phyloP scores from a whole-genome alignment of 2,329 filamentous ascomycete species.

The Neonectria hederae region DNA sequence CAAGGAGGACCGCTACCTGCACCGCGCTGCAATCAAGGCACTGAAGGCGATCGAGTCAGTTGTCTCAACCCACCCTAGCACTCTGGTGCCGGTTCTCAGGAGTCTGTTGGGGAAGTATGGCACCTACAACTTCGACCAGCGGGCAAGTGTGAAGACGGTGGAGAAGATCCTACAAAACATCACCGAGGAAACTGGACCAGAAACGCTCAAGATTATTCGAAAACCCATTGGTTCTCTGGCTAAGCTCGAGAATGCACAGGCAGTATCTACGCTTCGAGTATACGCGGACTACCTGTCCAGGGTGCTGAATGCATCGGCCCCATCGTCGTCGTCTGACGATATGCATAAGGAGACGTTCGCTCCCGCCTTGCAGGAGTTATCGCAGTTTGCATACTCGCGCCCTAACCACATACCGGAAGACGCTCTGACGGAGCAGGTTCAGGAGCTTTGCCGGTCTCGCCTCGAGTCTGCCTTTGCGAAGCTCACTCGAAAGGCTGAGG shows the following conservation, averaged over 20 bases:
- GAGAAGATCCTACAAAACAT: constrained; percentile 75
- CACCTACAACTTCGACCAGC: constrained; percentile 82
- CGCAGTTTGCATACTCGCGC: constrained; percentile 64
- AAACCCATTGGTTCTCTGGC: constrained; percentile 50
- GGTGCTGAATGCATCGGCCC: constrained; percentile 53
- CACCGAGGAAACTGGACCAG: constrained; percentile 64
- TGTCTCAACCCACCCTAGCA: constrained; percentile 67
- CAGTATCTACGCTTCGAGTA: constrained; percentile 53
- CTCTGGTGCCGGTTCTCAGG: constrained; percentile 69
- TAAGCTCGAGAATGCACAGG: constrained; percentile 41
- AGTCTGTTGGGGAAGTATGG: constrained; percentile 77
- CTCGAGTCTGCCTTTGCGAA: constrained; percentile 68
- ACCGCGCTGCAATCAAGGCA: constrained; percentile 80
- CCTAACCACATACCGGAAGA: constrained; percentile 53
- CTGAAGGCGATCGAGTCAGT: constrained; percentile 75
- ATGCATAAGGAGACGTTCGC: constrained; percentile 46
- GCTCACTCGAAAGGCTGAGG: constrained; percentile 62
- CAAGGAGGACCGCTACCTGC: constrained; percentile 79
- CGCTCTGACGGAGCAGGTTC: constrained; percentile 60
- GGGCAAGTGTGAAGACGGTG: constrained; percentile 86
- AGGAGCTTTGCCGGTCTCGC: constrained; percentile 64
- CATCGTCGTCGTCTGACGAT: constrained; percentile 41
- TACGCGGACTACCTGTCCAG: constrained; percentile 66
- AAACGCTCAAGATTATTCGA: constrained; percentile 59
- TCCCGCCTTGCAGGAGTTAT: constrained; percentile 61